Evolutionary conservation across 2,329 filamentous ascomycete genomes (phyloP).

Genomic region (Venturiaceae sp.): DNA sequence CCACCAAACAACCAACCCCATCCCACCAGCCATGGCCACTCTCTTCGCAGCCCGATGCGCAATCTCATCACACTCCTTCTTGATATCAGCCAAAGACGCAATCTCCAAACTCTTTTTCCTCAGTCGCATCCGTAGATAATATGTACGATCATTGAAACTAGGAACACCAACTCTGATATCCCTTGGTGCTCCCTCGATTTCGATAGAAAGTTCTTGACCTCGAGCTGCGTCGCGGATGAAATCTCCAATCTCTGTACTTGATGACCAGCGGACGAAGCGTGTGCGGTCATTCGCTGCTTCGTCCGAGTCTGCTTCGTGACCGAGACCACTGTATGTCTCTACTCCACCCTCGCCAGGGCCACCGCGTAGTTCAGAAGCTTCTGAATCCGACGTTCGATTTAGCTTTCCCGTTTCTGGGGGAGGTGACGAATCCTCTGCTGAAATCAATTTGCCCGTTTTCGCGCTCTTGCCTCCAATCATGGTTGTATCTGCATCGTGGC

Average conservation of each 20-base stretch:
- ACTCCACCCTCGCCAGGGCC: slow-evolving; percentile 48
- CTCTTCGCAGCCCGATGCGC: slow-evolving; percentile 71
- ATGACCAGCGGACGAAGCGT: slow-evolving; percentile 79
- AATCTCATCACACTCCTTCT: slow-evolving; percentile 69
- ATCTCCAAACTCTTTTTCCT: slow-evolving; percentile 62
- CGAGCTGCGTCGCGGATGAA: slow-evolving; percentile 86
- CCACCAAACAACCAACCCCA: slow-evolving; percentile 68
- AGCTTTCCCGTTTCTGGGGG: slow-evolving; percentile 37
- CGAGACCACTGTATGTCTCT: slow-evolving; percentile 62
- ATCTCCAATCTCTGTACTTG: slow-evolving; percentile 82
- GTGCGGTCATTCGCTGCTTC: slow-evolving; percentile 25
- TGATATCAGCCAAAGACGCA: slow-evolving; percentile 59
- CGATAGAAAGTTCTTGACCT: slow-evolving; percentile 74
- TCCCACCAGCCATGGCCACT: slow-evolving; percentile 72
- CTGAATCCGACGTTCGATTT: slow-evolving; percentile 11
- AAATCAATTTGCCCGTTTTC: slow-evolving; percentile 16
- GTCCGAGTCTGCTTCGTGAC: slow-evolving; percentile 42
- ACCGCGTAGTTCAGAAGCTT: slow-evolving; percentile 26
- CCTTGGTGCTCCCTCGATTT: slow-evolving; percentile 60
- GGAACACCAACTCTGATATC: slow-evolving; percentile 75
- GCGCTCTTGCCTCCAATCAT: slow-evolving; percentile 19
- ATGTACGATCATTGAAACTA: slow-evolving; percentile 81
- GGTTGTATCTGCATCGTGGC: slow-evolving; percentile 10
- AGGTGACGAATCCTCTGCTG: slow-evolving; percentile 32
- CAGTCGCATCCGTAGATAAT: slow-evolving; percentile 71